phyloP scores from a whole-genome alignment of 768 basidiomycete species.

The Podaxis sp. region DNA sequence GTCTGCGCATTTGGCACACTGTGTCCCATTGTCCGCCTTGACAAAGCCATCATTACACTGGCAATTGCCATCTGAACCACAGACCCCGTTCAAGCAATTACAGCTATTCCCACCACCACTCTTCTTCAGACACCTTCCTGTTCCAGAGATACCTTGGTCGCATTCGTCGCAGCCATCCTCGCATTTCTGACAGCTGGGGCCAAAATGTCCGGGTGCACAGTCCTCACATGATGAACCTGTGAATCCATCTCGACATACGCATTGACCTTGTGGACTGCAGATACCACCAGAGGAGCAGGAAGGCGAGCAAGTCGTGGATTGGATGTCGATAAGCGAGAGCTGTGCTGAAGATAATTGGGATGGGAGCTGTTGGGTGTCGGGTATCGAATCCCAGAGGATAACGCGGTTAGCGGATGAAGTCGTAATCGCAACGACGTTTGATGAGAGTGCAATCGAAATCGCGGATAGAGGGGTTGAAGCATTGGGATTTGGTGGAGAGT shows the following conservation, averaged over 20 bases:
- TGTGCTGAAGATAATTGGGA: constrained; percentile 32
- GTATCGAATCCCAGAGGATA: constrained; percentile 79
- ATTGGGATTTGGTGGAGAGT: constrained; percentile 40
- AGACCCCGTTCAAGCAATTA: constrained; percentile 79
- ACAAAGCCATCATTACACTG: constrained; percentile 78
- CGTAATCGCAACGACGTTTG: constrained; percentile 68
- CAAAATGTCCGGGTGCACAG: constrained; percentile 69
- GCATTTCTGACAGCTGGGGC: constrained; percentile 64
- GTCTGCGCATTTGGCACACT: constrained; percentile 67
- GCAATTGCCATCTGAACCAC: constrained; percentile 65
- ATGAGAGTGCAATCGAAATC: constrained; percentile 62
- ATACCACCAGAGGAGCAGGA: constrained; percentile 60
- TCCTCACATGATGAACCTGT: constrained; percentile 74
- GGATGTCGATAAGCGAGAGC: constrained; percentile 63
- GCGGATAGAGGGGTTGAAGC: constrained; percentile 50
- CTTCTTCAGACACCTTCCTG: constrained; percentile 65
- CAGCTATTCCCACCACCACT: constrained; percentile 33
- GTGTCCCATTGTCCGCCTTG: constrained; percentile 63
- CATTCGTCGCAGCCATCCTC: constrained; percentile 64
- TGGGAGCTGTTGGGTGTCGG: constrained; percentile 70
- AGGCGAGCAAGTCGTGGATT: constrained; percentile 71
- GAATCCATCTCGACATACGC: constrained; percentile 69
- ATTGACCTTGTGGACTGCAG: constrained; percentile 65
- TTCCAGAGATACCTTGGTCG: constrained; percentile 74
- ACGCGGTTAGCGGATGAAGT: constrained; percentile 56